Base-by-base conservation (phyloP, 2,329 filamentous ascomycete species). In the Cercospora sp. region DNA sequence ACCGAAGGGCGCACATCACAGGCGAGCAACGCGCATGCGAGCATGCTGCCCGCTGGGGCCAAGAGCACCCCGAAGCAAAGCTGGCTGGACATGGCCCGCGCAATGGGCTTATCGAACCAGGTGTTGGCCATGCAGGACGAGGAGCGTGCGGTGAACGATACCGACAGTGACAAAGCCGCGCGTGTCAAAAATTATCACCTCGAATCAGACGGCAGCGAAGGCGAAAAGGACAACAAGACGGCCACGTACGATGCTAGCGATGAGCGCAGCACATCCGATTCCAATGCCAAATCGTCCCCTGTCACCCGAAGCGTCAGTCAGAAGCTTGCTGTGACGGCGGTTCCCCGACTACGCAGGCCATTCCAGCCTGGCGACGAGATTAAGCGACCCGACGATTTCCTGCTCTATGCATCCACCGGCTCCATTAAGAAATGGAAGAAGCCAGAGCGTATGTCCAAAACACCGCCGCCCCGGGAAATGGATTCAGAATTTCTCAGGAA, bases 1-100 rank as follows among this genome's bases (percentile, higher is more conserved):
- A 76, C 77, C 65, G 82, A 83, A 71, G 79, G 81, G 5, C 77
- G 77, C 26, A 64, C 62, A n/a, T 53, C 74, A 10, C 76, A 75
- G 62, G 74, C 74, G 13, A 73, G 72, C 58, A 78, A 80, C 42
- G 70, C 74, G 13, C 76, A 75, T 64, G 73, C 74, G 16, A 73
- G 70, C 55, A 72, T 48, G 61, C 69, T 51, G 16, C 57, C 67
- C 8, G 13, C 63, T 16, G 53, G 18, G 3, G n/a, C 45, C 26
- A 42, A 65, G 42, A 57, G 51, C 28, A 68, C 67, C 8, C 67
- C 67, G 7, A 61, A 53, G 30, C 67, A 68, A 59, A 68, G 66
- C 36, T 68, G 62, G 66, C 18, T 63, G 28, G 66, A 68, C 20
- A 65, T 51, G 39, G 63, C 59, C 10, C 30, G 63, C 31, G 62